Conservation (phyloP, 176 grass and related monocot species). For the Phoenix dactylifera region DNA sequence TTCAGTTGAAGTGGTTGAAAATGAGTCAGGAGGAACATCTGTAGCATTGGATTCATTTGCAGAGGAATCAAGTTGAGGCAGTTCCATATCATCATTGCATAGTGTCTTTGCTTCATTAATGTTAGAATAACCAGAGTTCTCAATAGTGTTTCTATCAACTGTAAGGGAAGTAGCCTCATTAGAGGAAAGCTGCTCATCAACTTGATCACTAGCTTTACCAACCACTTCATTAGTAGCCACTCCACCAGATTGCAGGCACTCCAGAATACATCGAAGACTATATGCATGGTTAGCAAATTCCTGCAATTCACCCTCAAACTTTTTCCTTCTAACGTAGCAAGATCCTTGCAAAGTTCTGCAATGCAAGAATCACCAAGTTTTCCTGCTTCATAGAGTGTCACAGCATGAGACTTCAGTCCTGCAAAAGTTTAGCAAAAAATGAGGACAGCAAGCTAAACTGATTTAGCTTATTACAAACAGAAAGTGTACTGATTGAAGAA, state of each 20-base stretch:
- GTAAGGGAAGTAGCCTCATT: constrained; percentile 21
- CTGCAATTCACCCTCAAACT: constrained; percentile 92
- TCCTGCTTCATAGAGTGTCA: constrained; percentile 97
- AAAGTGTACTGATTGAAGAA: too few species aligned
- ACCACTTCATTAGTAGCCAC: constrained; percentile 26
- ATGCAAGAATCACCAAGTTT: constrained; percentile 92
- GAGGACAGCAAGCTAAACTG: not conserved
- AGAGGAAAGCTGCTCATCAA: constrained; percentile 24
- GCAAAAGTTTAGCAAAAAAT: constrained; percentile 28
- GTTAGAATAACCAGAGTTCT: constrained; percentile 1
- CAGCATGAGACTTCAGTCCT: constrained; percentile 98
- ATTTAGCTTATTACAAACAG: constrained; percentile 1
- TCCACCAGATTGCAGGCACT: constrained; percentile 84
- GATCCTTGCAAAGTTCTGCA: constrained; percentile 73
- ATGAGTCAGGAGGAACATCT: constrained; percentile 11
- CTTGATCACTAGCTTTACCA: constrained; percentile 28
- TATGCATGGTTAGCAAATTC: constrained; percentile 97
- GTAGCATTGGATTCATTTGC: constrained; percentile 23
- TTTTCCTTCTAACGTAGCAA: constrained; percentile 90
- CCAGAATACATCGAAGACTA: constrained; percentile 77
- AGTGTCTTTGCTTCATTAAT: constrained; percentile 12
- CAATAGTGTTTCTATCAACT: constrained; percentile 26
- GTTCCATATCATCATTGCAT: constrained; percentile 23
- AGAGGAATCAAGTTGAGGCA: constrained; percentile 4
- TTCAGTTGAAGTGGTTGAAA: constrained; percentile 19